Evolutionary conservation across 257 asterid species (phyloP).

Genomic region (Pogostemon cablin): DNA sequence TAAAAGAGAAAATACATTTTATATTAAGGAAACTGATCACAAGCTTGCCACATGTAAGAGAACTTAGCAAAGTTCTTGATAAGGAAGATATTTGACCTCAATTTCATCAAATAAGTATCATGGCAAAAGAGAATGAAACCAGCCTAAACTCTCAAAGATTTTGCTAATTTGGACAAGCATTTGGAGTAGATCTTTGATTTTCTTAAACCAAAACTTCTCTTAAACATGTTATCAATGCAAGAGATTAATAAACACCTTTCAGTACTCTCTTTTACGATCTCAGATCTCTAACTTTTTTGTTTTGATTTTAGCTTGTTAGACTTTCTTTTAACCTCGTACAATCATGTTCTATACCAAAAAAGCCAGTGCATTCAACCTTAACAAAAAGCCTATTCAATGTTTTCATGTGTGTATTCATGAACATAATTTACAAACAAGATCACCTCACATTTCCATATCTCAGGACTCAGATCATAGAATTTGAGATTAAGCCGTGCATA

Average conservation of each 20-base stretch:
- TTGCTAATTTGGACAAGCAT: background rate
- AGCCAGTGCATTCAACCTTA: slow-evolving; percentile 3
- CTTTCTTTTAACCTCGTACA: slow-evolving; percentile 5
- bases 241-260: background rate
- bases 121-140: slow-evolving; percentile 11
- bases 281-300: background rate
- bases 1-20: background rate
- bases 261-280: background rate
- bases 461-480: slow-evolving; percentile 13
- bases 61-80: slow-evolving; percentile 1
- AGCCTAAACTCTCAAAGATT: slow-evolving; percentile 15
- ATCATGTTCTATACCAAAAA: slow-evolving; percentile 24
- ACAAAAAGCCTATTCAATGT: slow-evolving; percentile 4
- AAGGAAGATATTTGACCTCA: slow-evolving; percentile 14
- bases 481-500: slow-evolving; percentile 16
- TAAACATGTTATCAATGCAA: background rate
- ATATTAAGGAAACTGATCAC: background rate
- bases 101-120: background rate
- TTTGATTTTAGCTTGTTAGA: background rate
- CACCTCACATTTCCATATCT: slow-evolving; percentile 14
- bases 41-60: background rate
- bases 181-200: background rate
- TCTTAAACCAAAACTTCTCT: background rate
- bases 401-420: background rate
- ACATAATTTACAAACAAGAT: slow-evolving; percentile 25